These are phyloP conservation scores for Taphrina populina DNA, from an alignment of 1,139 yeast genomes.

Conservation along the genomic window DNA sequence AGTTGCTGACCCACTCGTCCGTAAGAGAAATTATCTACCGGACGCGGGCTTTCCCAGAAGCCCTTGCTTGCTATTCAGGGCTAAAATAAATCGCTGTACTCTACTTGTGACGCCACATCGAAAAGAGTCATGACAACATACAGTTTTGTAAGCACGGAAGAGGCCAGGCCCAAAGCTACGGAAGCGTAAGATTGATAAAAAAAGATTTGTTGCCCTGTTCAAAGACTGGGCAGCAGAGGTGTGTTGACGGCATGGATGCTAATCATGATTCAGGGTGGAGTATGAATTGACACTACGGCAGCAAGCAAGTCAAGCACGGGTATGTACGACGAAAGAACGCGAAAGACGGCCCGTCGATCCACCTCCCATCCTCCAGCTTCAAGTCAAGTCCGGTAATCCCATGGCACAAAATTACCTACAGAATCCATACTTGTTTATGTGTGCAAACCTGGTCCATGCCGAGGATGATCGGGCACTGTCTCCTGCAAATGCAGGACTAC, in stretches of 20 bases:
- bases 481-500: background rate
- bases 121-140: constrained; percentile 2
- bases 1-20: too few relatives aligned
- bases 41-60: too few relatives aligned
- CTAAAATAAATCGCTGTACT: too few relatives aligned
- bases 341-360: constrained; percentile 34
- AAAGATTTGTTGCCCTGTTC: too few relatives aligned
- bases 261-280: constrained; percentile 1
- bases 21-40: too few relatives aligned
- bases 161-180: constrained; percentile 5
- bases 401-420: constrained; percentile 18
- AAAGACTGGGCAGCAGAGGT: too few relatives aligned
- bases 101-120: background rate
- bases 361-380: constrained; percentile 31
- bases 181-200: constrained; percentile 8
- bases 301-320: constrained; percentile 30
- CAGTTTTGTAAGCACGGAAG: constrained; percentile 13
- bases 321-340: constrained; percentile 18
- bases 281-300: constrained; percentile 21
- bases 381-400: background rate
- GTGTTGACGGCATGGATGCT: too few relatives aligned
- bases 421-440: constrained; percentile 22
- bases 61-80: too few relatives aligned
- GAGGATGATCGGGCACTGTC: background rate
- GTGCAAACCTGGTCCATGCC: constrained; percentile 17